phyloP scores from a whole-genome alignment of 108 stramenopile species.

The Conticribra guillardii region DNA sequence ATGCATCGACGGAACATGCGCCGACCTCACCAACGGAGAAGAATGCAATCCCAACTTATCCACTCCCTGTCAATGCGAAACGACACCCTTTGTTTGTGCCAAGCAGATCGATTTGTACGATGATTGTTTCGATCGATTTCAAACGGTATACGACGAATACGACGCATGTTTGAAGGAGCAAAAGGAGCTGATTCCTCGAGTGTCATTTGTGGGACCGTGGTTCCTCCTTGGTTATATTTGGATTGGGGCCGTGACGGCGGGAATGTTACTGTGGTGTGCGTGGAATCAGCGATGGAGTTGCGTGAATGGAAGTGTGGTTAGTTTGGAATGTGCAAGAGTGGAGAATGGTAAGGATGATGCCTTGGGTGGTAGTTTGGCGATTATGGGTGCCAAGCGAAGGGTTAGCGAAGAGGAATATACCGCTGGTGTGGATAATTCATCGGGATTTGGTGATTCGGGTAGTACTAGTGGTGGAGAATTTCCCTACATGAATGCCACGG shows the following conservation, averaged over 20 bases:
- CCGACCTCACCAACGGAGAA: conserved; percentile 14
- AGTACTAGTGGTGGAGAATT: too few relatives aligned
- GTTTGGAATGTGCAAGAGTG: conserved; percentile 3
- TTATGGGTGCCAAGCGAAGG: neutral
- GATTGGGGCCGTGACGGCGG: conserved; percentile 34
- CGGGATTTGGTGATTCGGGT: too few relatives aligned
- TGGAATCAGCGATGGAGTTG: conserved; percentile 56
- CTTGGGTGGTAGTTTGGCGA: too few relatives aligned
- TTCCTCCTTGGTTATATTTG: conserved; percentile 51
- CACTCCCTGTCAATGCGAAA: neutral
- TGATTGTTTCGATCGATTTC: conserved; percentile 22
- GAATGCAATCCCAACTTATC: neutral
- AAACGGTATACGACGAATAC: conserved; percentile 22
- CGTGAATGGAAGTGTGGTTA: conserved; percentile 32
- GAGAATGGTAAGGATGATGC: too few relatives aligned
- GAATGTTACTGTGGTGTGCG: conserved; percentile 56
- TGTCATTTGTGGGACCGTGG: conserved; percentile 31
- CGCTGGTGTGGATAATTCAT: too few relatives aligned
- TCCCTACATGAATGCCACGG: conserved; percentile 8
- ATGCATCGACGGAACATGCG: conserved; percentile 53
- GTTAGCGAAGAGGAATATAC: conserved; percentile 35
- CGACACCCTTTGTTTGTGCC: conserved; percentile 4
- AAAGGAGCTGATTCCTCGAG: conserved; percentile 29
- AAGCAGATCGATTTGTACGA: conserved; percentile 34
- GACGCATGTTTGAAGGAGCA: conserved; percentile 27